phyloP scores from a whole-genome alignment of 2,329 filamentous ascomycete species.

The Amauroascus niger region DNA sequence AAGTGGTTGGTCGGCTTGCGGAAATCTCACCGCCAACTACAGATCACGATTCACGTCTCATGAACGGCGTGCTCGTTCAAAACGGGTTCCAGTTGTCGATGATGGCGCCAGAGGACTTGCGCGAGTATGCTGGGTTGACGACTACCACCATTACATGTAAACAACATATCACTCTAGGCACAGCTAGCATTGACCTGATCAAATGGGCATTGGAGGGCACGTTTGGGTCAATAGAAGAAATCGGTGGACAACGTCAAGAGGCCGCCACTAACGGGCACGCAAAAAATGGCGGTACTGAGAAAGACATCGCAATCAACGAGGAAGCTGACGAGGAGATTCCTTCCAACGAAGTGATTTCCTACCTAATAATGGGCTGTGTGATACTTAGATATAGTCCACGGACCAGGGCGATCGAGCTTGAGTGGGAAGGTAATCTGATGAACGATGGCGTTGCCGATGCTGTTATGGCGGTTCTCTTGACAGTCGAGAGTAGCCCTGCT shows the following conservation, averaged over 20 bases:
- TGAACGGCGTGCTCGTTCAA: constrained; percentile 87
- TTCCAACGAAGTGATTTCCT: constrained; percentile 33
- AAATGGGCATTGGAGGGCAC: constrained; percentile 90
- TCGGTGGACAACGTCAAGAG: constrained; percentile 22
- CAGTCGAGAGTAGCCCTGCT: constrained; percentile 85
- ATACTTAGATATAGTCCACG: constrained; percentile 62
- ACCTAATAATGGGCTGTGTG: constrained; percentile 81
- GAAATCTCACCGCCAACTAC: constrained; percentile 59
- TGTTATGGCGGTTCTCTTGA: constrained; percentile 83
- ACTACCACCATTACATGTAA: constrained; percentile 91
- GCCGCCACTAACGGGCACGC: constrained; percentile 33
- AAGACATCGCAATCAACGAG: constrained; percentile 24
- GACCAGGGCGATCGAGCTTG: constrained; percentile 73
- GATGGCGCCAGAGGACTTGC: constrained; percentile 92
- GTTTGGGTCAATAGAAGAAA: constrained; percentile 69
- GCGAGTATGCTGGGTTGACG: constrained; percentile 92
- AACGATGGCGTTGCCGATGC: constrained; percentile 98
- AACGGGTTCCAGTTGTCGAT: constrained; percentile 96
- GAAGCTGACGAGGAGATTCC: constrained; percentile 39
- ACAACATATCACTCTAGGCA: constrained; percentile 76
- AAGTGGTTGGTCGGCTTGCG: constrained; percentile 89
- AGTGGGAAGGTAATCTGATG: constrained; percentile 97
- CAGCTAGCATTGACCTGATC: constrained; percentile 82
- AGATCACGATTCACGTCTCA: constrained; percentile 46
- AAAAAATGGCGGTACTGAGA: constrained; percentile 19